These are phyloP conservation scores for Metarhizium brunneum DNA, from an alignment of 2,329 filamentous ascomycete species.

Conservation along the genomic window DNA sequence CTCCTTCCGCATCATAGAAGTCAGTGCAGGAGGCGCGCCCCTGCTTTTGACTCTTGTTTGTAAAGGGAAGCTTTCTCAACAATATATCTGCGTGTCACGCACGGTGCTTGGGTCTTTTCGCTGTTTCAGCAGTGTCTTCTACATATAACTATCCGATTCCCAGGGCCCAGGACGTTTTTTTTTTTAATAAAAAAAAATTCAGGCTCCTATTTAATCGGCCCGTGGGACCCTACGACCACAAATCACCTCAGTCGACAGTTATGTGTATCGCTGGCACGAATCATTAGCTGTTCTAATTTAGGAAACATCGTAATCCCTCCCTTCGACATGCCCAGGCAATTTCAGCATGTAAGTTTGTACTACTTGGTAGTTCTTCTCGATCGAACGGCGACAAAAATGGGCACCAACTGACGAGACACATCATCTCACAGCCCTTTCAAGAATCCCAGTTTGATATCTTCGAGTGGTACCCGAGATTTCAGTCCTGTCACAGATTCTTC, in stretches of 20 bases:
- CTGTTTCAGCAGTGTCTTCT: not conserved
- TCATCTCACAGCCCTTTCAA: conserved; percentile 30
- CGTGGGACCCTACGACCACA: not conserved
- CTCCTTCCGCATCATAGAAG: too few species aligned
- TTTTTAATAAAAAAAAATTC: too few species aligned
- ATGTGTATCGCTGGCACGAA: not conserved
- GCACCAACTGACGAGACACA: not conserved
- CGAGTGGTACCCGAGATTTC: conserved; percentile 86
- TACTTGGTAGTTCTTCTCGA: not conserved
- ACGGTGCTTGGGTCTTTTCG: not conserved
- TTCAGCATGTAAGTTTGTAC: conserved; percentile 11
- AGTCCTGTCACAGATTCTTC: conserved; percentile 85
- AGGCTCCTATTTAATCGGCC: not conserved
- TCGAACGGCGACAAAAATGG: not conserved
- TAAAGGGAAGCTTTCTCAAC: too few species aligned
- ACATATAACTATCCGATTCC: not conserved
- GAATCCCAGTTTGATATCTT: conserved; percentile 65
- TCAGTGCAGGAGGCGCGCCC: too few species aligned
- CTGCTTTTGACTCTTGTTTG: too few species aligned
- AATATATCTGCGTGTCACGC: not conserved
- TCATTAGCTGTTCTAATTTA: not conserved
- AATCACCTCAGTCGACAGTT: not conserved
- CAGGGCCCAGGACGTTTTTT: not conserved
- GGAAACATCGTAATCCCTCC: not conserved
- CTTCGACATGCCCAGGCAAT: conserved; percentile 10